phyloP scores from a whole-genome alignment of 2,329 filamentous ascomycete genomes.

The Ilyonectria robusta region DNA sequence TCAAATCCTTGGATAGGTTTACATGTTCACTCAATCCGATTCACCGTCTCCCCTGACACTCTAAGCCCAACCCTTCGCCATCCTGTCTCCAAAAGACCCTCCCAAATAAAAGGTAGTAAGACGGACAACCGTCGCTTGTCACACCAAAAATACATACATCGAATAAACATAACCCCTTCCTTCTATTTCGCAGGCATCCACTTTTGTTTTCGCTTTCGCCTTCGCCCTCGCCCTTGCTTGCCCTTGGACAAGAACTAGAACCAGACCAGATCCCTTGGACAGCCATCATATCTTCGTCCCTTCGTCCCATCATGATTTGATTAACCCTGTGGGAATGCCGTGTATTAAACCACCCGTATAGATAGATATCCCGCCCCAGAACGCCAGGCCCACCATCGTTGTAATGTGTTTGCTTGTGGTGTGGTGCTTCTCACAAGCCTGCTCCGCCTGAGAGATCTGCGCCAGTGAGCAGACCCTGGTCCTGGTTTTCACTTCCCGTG shows the following conservation, averaged over 20 bases:
- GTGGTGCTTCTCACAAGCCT: conserved; percentile 34
- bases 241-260: conserved; percentile 21
- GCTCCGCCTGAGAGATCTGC: conserved; percentile 47
- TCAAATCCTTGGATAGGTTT: background rate
- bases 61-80: conserved; percentile 1
- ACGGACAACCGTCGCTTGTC: conserved; percentile 16
- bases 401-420: conserved; percentile 2
- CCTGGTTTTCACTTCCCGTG: conserved; percentile 53
- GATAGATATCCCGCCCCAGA: conserved; percentile 40
- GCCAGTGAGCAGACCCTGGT: conserved; percentile 52
- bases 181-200: conserved; percentile 8
- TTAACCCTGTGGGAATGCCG: conserved; percentile 41
- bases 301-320: conserved; percentile 51
- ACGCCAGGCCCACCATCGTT: conserved; percentile 39
- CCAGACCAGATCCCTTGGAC: conserved; percentile 29
- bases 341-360: conserved; percentile 45
- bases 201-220: conserved; percentile 15
- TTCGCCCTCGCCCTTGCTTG: conserved; percentile 1
- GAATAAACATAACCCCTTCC: conserved; percentile 29
- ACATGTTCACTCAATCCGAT: conserved; percentile 13
- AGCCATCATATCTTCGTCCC: conserved; percentile 52
- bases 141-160: conserved; percentile 31
- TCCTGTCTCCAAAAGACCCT: conserved; percentile 21
- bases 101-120: conserved; percentile 20
- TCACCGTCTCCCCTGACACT: background rate